These are phyloP conservation scores for Colletotrichum nymphaeae DNA, from an alignment of 2,329 filamentous ascomycete species.

Conservation along the genomic window DNA sequence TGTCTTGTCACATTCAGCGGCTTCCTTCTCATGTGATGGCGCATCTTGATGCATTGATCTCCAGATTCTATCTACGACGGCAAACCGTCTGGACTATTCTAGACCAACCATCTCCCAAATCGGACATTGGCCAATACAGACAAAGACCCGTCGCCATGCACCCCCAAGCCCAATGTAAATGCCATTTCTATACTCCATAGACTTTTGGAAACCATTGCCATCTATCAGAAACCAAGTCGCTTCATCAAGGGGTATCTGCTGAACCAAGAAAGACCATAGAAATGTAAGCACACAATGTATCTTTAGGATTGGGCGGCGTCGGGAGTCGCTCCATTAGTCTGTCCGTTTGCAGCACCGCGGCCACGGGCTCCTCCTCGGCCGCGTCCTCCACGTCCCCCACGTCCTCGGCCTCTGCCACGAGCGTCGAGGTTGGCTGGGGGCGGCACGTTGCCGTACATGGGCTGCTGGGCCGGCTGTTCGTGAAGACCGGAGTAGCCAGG, in stretches of 20 bases:
- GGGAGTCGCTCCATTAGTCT: not conserved
- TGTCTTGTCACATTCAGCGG: not conserved
- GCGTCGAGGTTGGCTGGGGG: slow-evolving; percentile 69
- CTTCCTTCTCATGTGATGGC: not conserved
- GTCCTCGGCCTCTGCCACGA: slow-evolving; percentile 52
- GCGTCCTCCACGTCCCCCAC: slow-evolving; percentile 41
- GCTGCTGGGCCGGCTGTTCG: slow-evolving; percentile 38
- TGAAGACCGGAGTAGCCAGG: slow-evolving; percentile 28
- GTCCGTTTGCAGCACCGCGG: slow-evolving; percentile 45
- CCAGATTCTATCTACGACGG: not conserved
- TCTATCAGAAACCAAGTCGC: slow-evolving; percentile 29
- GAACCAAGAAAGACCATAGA: not conserved
- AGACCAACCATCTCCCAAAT: not conserved
- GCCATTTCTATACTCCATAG: not conserved
- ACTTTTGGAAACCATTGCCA: not conserved
- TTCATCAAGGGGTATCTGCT: slow-evolving; percentile 26
- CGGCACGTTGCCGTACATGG: slow-evolving; percentile 65
- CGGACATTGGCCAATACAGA: not conserved
- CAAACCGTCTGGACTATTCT: not conserved
- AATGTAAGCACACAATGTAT: not conserved
- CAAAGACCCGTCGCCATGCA: not conserved
- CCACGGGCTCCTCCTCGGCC: slow-evolving; percentile 48
- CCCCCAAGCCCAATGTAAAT: not conserved
- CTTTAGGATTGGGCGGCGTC: not conserved
- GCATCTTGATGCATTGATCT: not conserved